Evolutionary conservation across 2,329 filamentous ascomycete genomes (phyloP), one percentile per base, ranked within the genome.

Genomic region (Lachnellula suecica): DNA sequence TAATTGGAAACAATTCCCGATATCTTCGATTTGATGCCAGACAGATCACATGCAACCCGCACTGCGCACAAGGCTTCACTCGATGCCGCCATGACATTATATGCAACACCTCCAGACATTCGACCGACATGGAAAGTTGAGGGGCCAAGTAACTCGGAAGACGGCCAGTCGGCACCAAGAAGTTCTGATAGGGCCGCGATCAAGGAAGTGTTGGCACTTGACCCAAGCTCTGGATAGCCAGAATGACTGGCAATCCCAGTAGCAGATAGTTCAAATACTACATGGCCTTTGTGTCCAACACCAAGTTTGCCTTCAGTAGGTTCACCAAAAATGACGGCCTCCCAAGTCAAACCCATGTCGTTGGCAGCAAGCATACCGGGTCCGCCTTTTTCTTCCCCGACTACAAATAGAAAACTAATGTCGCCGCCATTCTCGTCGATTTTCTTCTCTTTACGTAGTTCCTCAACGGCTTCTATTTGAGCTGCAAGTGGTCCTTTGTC

Each of bases 231-330:
- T 0, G 93, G 93, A 67, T 97, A 97, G 2, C 91, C 93, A 6
- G 87, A 92, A 71, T 97, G 93, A 4, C 88, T 89, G 0, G 85
- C 88, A 54, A 84, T 84, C 29, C 92, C 92, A 22, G 76, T 78
- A 0, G 88, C 87, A 15, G 74, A 73, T 51, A 96, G 62, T 2
- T 76, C 73, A 66, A 91, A 88, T 43, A 79, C 79, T 2, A 91
- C 67, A 51, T 85, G 87, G 44, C 93, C 92, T 74, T 97, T 97
- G 77, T 97, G 93, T 2, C 92, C 93, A 46, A 88, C 85, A 0
- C 90, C 91, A n/a, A 97, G 83, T 68, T 88, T 89, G 59, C 84
- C 83, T 64, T 95, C 90, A 0, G 93, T 97, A 1, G 92, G 92
- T 68, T 97, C 93, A 41, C 93, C 92, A 64, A 96, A 97, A 65